Evolutionary conservation across 1,284 basidiomycete genomes (phyloP).

Genomic region (Trametes polyzona): DNA sequence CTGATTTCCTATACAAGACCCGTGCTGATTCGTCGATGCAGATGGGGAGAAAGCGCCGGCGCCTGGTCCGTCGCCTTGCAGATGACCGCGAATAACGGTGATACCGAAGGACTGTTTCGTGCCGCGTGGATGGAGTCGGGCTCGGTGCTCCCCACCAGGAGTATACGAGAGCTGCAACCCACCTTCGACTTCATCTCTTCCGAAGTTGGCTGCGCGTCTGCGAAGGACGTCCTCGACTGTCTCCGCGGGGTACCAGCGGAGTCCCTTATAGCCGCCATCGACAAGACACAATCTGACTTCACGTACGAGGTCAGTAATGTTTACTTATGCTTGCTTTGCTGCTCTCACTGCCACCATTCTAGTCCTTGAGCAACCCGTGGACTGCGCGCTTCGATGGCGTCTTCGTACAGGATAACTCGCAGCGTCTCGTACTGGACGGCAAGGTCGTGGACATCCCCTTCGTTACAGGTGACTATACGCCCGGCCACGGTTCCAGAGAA

Average conservation of each 20-base stretch:
- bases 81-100: constrained; percentile 38
- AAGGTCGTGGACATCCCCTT: constrained; percentile 35
- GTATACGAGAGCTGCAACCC: constrained; percentile 36
- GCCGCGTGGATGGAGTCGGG: constrained; percentile 45
- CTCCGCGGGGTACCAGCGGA: constrained; percentile 42
- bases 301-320: constrained; percentile 4
- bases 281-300: constrained; percentile 33
- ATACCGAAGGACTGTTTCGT: constrained; percentile 40
- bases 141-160: constrained; percentile 35
- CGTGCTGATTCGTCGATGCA: constrained; percentile 26
- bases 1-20: not conserved
- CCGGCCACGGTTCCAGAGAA: not conserved
- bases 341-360: not conserved
- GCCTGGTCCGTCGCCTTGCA: constrained; percentile 39
- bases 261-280: constrained; percentile 36
- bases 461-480: constrained; percentile 25
- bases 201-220: constrained; percentile 35
- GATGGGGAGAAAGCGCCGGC: constrained; percentile 50
- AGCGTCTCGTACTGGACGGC: constrained; percentile 9
- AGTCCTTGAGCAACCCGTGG: constrained; percentile 33
- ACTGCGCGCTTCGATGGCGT: constrained; percentile 44
- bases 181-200: constrained; percentile 41
- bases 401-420: constrained; percentile 35
- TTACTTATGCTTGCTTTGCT: not conserved
- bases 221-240: constrained; percentile 44